Conservation (phyloP, 768 basidiomycete species). For the Boletus reticulatus region DNA sequence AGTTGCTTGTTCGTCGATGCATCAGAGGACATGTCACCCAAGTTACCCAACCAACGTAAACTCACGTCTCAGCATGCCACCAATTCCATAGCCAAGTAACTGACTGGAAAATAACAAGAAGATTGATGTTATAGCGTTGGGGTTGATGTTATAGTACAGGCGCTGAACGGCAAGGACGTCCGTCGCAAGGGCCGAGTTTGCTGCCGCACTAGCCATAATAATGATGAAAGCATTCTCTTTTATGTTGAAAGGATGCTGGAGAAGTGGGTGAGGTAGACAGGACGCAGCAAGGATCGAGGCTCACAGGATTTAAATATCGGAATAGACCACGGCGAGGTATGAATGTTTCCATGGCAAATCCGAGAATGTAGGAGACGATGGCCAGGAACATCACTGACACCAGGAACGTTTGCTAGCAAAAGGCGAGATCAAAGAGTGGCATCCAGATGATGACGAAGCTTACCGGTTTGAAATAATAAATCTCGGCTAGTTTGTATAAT, state of each 20-base stretch:
- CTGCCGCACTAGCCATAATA: conserved; percentile 54
- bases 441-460: neutral
- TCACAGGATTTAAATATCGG: conserved; percentile 50
- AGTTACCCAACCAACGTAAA: neutral
- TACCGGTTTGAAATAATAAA: conserved; percentile 62
- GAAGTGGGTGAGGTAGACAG: neutral
- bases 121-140: conserved; percentile 44
- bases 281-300: neutral
- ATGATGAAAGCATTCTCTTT: conserved; percentile 59
- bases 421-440: neutral
- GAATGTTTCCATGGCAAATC: conserved; percentile 41
- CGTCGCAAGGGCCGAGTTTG: conserved; percentile 51
- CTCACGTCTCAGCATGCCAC: conserved; percentile 49
- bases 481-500: conserved; percentile 40
- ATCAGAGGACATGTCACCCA: neutral
- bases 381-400: conserved; percentile 55
- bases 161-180: conserved; percentile 54
- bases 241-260: conserved; percentile 55
- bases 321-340: conserved; percentile 46
- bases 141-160: conserved; percentile 51
- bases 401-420: conserved; percentile 44
- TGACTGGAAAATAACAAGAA: conserved; percentile 39
- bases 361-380: conserved; percentile 48
- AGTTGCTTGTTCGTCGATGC: conserved; percentile 9
- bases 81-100: conserved; percentile 53